These are phyloP conservation scores for Pestalotiopsis fici DNA, from an alignment of 2,329 filamentous ascomycete genomes.

Conservation along the genomic window DNA sequence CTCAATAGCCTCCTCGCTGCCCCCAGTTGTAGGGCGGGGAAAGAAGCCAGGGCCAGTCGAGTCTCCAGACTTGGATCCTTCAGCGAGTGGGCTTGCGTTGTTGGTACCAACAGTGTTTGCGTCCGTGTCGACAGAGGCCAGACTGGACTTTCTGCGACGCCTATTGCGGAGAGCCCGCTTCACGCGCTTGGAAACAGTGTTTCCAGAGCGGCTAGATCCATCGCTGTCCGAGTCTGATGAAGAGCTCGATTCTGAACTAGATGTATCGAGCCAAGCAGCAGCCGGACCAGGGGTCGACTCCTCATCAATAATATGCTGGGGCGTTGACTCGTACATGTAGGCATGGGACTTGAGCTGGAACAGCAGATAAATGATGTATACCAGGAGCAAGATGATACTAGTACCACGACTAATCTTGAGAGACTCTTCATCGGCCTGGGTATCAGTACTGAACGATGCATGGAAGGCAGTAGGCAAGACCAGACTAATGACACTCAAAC, in stretches of 20 bases:
- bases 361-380: conserved; percentile 81
- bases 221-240: conserved; percentile 70
- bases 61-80: conserved; percentile 40
- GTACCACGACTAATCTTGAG: conserved; percentile 87
- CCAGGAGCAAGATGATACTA: conserved; percentile 78
- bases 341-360: conserved; percentile 92
- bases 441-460: conserved; percentile 71
- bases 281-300: conserved; percentile 85
- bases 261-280: conserved; percentile 78
- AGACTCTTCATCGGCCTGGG: conserved; percentile 67
- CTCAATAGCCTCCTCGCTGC: conserved; percentile 47
- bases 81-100: conserved; percentile 31
- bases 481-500: conserved; percentile 86
- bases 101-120: conserved; percentile 38
- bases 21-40: conserved; percentile 37
- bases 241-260: conserved; percentile 55
- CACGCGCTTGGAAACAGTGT: conserved; percentile 73
- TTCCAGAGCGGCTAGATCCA: conserved; percentile 58
- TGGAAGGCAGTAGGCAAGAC: conserved; percentile 91
- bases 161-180: conserved; percentile 73
- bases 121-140: conserved; percentile 64
- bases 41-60: conserved; percentile 36
- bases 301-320: conserved; percentile 89
- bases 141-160: conserved; percentile 76
- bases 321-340: conserved; percentile 90